Percentiles rank a stretch among this genome's conserved stretches.
These are phyloP conservation scores for Pilaira anomala DNA, from an alignment of 192 early-diverging fungal species.

Conservation along the genomic window DNA sequence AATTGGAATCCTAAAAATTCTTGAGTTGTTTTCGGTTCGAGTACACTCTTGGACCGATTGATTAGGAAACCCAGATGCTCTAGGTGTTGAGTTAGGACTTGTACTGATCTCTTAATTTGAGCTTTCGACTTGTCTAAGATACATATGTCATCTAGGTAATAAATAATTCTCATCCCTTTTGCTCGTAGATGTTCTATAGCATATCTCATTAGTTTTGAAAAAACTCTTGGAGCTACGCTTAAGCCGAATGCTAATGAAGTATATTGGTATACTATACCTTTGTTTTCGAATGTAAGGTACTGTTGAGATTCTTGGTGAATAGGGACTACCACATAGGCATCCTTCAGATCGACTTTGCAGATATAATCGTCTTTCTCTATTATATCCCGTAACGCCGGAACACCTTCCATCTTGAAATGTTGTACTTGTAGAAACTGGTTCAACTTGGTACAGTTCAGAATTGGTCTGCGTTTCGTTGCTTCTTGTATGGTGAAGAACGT, in stretches of 20 bases:
- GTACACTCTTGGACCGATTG: conserved; percentile 7
- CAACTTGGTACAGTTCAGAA: conserved; percentile 13
- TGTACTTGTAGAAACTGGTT: conserved; percentile 22
- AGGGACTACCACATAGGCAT: conserved; percentile 27
- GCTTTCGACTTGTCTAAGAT: background rate
- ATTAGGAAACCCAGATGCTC: conserved; percentile 6
- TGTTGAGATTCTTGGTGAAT: conserved; percentile 5
- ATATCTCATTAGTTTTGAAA: conserved; percentile 19
- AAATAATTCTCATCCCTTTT: conserved; percentile 16
- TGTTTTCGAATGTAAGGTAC: conserved; percentile 14
- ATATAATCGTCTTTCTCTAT: conserved; percentile 22
- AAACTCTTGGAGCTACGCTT: conserved; percentile 19
- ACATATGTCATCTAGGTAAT: conserved; percentile 25
- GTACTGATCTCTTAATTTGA: background rate
- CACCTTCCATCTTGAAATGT: conserved; percentile 35
- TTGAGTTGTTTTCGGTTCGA: background rate
- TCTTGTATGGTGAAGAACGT: conserved; percentile 16
- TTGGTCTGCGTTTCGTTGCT: conserved; percentile 9
- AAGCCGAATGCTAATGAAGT: conserved; percentile 18
- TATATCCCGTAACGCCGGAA: conserved; percentile 21
- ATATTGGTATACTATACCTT: conserved; percentile 15
- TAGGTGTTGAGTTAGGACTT: background rate
- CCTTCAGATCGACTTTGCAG: conserved; percentile 24
- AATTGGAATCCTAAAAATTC: conserved; percentile 19
- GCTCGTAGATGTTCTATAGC: conserved; percentile 13